Conservation (phyloP, 495 filamentous ascomycete species). For the Trichoderma gamsii region DNA sequence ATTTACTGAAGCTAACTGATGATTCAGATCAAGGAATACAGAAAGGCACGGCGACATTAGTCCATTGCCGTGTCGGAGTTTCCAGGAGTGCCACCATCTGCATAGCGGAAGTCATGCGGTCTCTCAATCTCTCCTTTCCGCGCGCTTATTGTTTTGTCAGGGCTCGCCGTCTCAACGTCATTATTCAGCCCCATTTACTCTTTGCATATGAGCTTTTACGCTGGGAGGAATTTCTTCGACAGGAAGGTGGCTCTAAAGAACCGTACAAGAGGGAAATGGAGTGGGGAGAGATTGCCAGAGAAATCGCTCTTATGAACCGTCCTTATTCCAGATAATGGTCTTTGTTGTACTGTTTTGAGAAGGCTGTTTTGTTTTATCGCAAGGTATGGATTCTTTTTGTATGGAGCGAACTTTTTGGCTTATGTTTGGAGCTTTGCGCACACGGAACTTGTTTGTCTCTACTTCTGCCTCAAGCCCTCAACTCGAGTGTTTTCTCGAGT, state of each 20-base stretch:
- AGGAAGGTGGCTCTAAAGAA: constrained; percentile 25
- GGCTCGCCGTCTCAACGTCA: constrained; percentile 71
- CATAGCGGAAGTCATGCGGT: constrained; percentile 94
- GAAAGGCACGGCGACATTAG: constrained; percentile 77
- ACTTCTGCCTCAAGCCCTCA: neutral
- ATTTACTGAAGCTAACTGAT: constrained; percentile 13
- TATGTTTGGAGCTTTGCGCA: no score
- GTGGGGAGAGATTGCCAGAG: constrained; percentile 80
- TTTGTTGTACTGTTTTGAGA: neutral
- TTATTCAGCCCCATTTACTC: constrained; percentile 56
- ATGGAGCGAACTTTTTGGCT: neutral
- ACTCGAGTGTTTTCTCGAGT: neutral
- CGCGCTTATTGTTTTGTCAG: constrained; percentile 95
- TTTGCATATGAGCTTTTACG: constrained; percentile 75
- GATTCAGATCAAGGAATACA: constrained; percentile 62
- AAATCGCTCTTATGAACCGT: constrained; percentile 92
- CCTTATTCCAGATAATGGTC: constrained; percentile 61
- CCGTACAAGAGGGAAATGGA: constrained; percentile 68
- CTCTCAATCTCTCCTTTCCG: constrained; percentile 73
- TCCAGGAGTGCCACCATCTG: constrained; percentile 94
- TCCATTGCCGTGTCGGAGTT: constrained; percentile 95
- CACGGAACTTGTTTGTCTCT: neutral
- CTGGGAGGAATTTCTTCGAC: constrained; percentile 71
- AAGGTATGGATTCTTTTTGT: neutral
- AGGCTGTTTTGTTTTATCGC: neutral